Conservation (phyloP, 441 rosid species). For the Brassica hybrid region DNA sequence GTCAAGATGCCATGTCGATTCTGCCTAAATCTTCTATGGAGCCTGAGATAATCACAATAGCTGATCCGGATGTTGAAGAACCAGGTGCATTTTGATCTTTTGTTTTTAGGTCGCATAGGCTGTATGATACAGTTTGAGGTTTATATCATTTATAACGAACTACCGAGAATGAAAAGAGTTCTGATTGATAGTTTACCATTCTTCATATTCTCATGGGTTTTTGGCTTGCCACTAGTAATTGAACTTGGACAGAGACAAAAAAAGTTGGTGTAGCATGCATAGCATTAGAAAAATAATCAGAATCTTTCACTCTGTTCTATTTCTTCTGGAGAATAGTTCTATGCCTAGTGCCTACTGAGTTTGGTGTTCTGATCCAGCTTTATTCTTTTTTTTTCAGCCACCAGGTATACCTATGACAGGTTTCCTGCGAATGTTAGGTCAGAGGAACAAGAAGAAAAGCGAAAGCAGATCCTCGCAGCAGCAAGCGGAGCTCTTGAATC, state of each 20-base stretch:
- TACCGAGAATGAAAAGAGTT: constrained; percentile 15
- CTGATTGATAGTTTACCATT: constrained; percentile 5
- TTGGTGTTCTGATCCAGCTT: constrained; percentile 36
- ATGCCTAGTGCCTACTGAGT: constrained; percentile 15
- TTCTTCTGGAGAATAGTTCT: constrained; percentile 12
- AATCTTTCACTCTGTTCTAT: constrained; percentile 22
- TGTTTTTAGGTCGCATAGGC: constrained; percentile 31
- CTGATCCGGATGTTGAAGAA: constrained; percentile 78
- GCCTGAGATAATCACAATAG: constrained; percentile 89
- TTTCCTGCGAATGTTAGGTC: constrained; percentile 91
- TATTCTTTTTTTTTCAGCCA: constrained; percentile 73
- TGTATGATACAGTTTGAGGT: constrained; percentile 9
- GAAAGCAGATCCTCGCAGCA: constrained; percentile 92
- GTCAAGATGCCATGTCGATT: constrained; percentile 88
- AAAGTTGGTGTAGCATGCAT: constrained; percentile 22
- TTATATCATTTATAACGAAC: constrained; percentile 24
- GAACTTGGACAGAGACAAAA: constrained; percentile 26
- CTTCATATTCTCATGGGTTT: constrained; percentile 21
- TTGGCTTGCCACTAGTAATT: constrained; percentile 30
- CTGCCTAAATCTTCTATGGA: constrained; percentile 69
- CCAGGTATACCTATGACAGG: constrained; percentile 93
- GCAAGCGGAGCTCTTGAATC: constrained; percentile 90
- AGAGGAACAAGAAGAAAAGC: constrained; percentile 96
- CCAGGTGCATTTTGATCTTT: constrained; percentile 59
- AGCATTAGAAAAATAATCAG: constrained; percentile 1